Percentiles rank a stretch among this genome's conserved stretches.
Conservation (phyloP, 2,329 filamentous ascomycete genomes). For the Claviceps sp. region DNA sequence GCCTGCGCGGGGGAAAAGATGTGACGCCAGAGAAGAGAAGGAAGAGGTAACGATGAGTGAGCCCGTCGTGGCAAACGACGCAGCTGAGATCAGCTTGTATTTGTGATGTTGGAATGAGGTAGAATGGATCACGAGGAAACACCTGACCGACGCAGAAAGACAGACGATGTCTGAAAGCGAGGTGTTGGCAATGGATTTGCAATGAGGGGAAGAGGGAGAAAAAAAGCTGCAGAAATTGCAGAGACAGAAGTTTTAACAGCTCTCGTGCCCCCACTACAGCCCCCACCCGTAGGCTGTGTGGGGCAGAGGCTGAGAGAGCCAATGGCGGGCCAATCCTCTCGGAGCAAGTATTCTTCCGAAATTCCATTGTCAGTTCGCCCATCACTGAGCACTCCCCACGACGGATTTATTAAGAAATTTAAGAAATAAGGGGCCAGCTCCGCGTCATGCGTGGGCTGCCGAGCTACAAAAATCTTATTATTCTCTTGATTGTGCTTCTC, state of each 20-base stretch:
- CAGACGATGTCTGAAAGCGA: not conserved
- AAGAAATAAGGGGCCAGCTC: too few species aligned
- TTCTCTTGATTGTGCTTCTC: not conserved
- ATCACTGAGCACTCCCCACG: too few species aligned
- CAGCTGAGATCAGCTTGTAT: slow-evolving; percentile 29
- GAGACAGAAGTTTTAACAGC: slow-evolving; percentile 18
- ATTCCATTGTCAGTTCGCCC: too few species aligned
- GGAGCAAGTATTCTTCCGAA: slow-evolving; percentile 3
- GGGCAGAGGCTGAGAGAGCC: not conserved
- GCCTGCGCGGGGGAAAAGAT: slow-evolving; percentile 46
- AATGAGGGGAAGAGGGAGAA: slow-evolving; percentile 7
- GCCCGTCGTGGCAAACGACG: slow-evolving; percentile 30
- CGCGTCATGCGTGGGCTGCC: not conserved
- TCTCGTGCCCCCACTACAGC: slow-evolving; percentile 8
- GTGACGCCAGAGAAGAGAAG: slow-evolving; percentile 41
- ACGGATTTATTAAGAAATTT: too few species aligned
- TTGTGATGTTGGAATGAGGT: slow-evolving; percentile 6
- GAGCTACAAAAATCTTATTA: not conserved
- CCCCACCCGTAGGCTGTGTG: not conserved
- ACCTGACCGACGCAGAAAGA: slow-evolving; percentile 15
- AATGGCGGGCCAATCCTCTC: not conserved
- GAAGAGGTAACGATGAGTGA: slow-evolving; percentile 20
- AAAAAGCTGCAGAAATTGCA: slow-evolving; percentile 11
- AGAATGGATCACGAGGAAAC: slow-evolving; percentile 4
- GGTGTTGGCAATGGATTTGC: slow-evolving; percentile 1